phyloP scores from a whole-genome alignment of 2,329 filamentous ascomycete genomes.

The Talaromyces albobiverticillius region DNA sequence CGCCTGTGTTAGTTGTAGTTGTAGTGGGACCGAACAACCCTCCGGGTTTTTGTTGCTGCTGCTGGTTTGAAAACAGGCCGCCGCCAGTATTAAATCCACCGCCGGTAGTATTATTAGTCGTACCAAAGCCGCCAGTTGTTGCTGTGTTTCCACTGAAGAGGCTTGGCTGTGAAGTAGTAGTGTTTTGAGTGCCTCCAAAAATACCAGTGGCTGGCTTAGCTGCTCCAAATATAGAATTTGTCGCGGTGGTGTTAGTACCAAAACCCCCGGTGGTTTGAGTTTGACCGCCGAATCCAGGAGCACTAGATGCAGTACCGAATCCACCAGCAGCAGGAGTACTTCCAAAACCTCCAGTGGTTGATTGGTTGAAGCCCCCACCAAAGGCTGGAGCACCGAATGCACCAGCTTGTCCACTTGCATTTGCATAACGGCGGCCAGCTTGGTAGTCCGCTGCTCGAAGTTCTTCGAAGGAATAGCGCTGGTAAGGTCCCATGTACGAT shows the following conservation, averaged over 20 bases:
- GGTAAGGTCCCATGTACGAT: conserved; percentile 51
- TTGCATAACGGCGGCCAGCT: conserved; percentile 80
- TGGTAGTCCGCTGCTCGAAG: conserved; percentile 81
- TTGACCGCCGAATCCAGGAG: conserved; percentile 41
- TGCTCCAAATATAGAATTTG: conserved; percentile 43
- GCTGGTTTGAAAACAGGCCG: conserved; percentile 42
- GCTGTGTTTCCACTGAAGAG: conserved; percentile 42
- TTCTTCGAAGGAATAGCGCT: conserved; percentile 85
- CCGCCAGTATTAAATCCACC: conserved; percentile 32
- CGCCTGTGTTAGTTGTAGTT: conserved; percentile 21
- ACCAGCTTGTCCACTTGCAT: conserved; percentile 73
- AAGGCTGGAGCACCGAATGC: conserved; percentile 73
- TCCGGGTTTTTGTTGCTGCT: conserved; percentile 35
- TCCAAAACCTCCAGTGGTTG: conserved; percentile 42
- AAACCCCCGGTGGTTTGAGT: conserved; percentile 40
- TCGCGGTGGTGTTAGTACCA: conserved; percentile 23
- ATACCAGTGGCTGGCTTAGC: conserved; percentile 41
- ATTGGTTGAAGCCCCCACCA: conserved; percentile 47
- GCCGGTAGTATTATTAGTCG: conserved; percentile 24
- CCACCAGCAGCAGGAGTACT: conserved; percentile 27
- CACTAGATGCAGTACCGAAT: conserved; percentile 27
- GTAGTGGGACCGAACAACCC: conserved; percentile 32
- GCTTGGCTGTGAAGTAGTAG: conserved; percentile 33
- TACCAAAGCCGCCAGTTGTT: conserved; percentile 28
- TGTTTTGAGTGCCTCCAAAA: conserved; percentile 31